Evolutionary conservation across 2,329 filamentous ascomycete species (phyloP), one percentile per base, ranked within the genome.

Genomic region (Periconia sp.): DNA sequence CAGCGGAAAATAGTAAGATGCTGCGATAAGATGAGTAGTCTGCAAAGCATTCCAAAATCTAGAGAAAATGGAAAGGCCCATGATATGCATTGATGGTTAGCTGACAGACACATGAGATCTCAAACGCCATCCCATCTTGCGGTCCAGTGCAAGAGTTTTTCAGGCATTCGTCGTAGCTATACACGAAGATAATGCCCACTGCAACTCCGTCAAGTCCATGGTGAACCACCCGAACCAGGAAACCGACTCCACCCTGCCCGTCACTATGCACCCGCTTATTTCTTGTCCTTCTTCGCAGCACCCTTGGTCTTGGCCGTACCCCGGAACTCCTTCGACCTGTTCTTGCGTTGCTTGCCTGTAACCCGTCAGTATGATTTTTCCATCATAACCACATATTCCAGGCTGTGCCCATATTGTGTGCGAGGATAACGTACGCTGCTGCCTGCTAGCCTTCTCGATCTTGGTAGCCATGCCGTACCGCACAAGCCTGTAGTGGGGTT

Each of bases 281-380:
- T 82, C 78, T 78, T 89, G 88, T 96, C 95, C 86, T 95, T 94
- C 78, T 88, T 84, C 82, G 86, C 85, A 74, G 86, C 87, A 77
- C 91, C 91, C 89, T 96, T 96, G 83, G 86, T 86, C 90, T 99
- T 99, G 72, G 91, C 92, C 70, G 90, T 95, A 76, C 94, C 94
- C 68, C 94, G 89, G 78, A 96, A 88, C 75, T 92, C 94, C 91
- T 99, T 97, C 80, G 89, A 86, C 78, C 92, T 86, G 89, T 99
- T 99, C 90, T 99, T 99, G 83, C 94, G 89, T 83, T 97, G 94
- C 85, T 99, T 99, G 87, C 92, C 92, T 97, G 79, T 82, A 39
- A 31, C 28, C 26, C 52, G 65, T 69, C 60, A 69, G 61, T 55
- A 58, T 59, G 23, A 40, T 15, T 65, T 44, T 43, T 46, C 35